Percentiles rank a stretch among this genome's conserved stretches.
Conservation (phyloP, 441 rosid species). For the Brassica balearica region DNA sequence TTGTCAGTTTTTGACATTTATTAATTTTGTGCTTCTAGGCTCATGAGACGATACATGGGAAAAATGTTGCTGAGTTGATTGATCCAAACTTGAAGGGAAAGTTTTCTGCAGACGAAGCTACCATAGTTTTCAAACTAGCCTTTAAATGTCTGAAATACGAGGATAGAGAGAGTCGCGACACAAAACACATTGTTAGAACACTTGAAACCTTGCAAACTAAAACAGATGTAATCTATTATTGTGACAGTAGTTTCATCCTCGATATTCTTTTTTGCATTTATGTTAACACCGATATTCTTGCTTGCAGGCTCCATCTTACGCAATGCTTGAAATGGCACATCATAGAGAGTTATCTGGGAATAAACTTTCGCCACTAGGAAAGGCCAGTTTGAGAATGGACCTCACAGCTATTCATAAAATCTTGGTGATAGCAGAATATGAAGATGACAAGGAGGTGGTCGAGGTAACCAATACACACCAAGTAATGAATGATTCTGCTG, state of each 20-base stretch:
- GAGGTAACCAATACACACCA: slow-evolving; percentile 54
- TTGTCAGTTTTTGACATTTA: slow-evolving; percentile 10
- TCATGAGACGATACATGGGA: slow-evolving; percentile 72
- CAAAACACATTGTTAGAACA: slow-evolving; percentile 63
- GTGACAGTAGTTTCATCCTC: slow-evolving; percentile 6
- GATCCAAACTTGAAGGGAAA: slow-evolving; percentile 87
- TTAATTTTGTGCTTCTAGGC: slow-evolving; percentile 55
- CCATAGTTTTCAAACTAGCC: slow-evolving; percentile 68
- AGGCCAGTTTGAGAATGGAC: slow-evolving; percentile 80
- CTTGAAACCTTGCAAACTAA: slow-evolving; percentile 71
- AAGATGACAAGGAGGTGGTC: slow-evolving; percentile 38
- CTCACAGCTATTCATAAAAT: slow-evolving; percentile 78
- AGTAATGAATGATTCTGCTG: neutral
- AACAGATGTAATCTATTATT: slow-evolving; percentile 56
- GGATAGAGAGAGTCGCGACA: slow-evolving; percentile 69
- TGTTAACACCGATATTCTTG: neutral
- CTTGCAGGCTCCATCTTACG: slow-evolving; percentile 64
- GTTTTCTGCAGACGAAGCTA: slow-evolving; percentile 77
- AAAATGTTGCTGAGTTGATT: slow-evolving; percentile 63
- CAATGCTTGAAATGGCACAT: slow-evolving; percentile 60
- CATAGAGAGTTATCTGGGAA: slow-evolving; percentile 54
- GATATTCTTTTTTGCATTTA: neutral
- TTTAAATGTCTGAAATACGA: slow-evolving; percentile 76
- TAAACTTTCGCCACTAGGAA: slow-evolving; percentile 71
- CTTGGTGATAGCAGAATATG: slow-evolving; percentile 49